Conservation (phyloP, 305 asterid species). For the Stenogyne calaminthoides region DNA sequence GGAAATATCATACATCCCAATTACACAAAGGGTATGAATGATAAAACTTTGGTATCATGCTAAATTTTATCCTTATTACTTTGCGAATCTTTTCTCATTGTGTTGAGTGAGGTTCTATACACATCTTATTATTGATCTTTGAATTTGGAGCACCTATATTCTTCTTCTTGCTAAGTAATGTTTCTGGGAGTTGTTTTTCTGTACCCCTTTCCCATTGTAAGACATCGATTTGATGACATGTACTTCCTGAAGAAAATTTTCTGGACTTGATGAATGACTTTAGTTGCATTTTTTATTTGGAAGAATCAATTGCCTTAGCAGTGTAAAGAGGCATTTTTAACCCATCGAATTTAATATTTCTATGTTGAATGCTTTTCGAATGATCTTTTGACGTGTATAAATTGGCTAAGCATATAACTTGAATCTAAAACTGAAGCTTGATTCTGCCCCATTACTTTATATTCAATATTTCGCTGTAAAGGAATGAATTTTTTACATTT, state of each 20-base stretch:
- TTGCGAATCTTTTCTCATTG: neutral
- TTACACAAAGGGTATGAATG: too few relatives aligned
- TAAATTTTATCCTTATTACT: neutral
- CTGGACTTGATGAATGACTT: too few relatives aligned
- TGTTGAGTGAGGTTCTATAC: neutral
- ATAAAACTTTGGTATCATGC: neutral
- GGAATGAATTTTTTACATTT: constrained; percentile 7
- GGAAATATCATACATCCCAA: too few relatives aligned
- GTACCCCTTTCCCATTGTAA: neutral
- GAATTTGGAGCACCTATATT: neutral
- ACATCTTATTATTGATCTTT: constrained; percentile 12
- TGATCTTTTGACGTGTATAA: constrained; percentile 8
- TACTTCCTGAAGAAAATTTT: too few relatives aligned
- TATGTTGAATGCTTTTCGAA: neutral
- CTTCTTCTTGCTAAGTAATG: neutral
- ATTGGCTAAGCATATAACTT: constrained; percentile 7
- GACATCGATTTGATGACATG: too few relatives aligned
- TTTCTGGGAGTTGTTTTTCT: neutral
- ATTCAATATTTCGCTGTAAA: constrained; percentile 18
- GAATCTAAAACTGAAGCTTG: neutral
- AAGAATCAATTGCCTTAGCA: neutral
- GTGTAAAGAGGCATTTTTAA: neutral
- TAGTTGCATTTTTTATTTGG: neutral
- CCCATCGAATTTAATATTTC: neutral
- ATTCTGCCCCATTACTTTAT: neutral